Conservation (phyloP, 192 early-diverging fungal species). For the Coemansia pectinata region DNA sequence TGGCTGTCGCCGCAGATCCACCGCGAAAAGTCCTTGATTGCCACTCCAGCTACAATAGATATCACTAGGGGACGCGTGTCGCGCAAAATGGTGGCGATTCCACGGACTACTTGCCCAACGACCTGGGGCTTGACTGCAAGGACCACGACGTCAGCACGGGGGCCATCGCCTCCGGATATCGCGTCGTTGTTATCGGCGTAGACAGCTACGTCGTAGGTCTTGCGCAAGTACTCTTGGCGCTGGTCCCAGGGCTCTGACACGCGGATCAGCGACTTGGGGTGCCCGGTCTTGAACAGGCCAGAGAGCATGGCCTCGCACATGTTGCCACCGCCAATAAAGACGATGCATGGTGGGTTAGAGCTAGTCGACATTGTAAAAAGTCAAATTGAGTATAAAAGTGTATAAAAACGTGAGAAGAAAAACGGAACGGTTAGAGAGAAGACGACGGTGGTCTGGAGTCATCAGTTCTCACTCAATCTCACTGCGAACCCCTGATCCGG, state of each 20-base stretch:
- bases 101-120: slow-evolving; percentile 66
- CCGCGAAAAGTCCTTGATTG: slow-evolving; percentile 66
- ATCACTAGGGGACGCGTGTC: slow-evolving; percentile 69
- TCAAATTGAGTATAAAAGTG: neutral
- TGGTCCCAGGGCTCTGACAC: slow-evolving; percentile 79
- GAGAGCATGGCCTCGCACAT: slow-evolving; percentile 94
- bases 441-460: neutral
- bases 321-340: slow-evolving; percentile 91
- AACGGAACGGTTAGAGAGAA: neutral
- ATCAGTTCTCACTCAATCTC: neutral
- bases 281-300: slow-evolving; percentile 77
- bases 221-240: slow-evolving; percentile 63
- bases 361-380: slow-evolving; percentile 5
- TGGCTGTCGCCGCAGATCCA: slow-evolving; percentile 61
- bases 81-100: slow-evolving; percentile 56
- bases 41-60: slow-evolving; percentile 90
- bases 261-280: slow-evolving; percentile 64
- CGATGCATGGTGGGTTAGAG: slow-evolving; percentile 36
- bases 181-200: slow-evolving; percentile 64
- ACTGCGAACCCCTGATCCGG: neutral
- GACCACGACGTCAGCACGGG: slow-evolving; percentile 67
- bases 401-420: neutral
- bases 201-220: slow-evolving; percentile 64
- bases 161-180: slow-evolving; percentile 48
- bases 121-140: slow-evolving; percentile 94